phyloP scores from a whole-genome alignment of 768 basidiomycete species.

The Trametes gibbosa region DNA sequence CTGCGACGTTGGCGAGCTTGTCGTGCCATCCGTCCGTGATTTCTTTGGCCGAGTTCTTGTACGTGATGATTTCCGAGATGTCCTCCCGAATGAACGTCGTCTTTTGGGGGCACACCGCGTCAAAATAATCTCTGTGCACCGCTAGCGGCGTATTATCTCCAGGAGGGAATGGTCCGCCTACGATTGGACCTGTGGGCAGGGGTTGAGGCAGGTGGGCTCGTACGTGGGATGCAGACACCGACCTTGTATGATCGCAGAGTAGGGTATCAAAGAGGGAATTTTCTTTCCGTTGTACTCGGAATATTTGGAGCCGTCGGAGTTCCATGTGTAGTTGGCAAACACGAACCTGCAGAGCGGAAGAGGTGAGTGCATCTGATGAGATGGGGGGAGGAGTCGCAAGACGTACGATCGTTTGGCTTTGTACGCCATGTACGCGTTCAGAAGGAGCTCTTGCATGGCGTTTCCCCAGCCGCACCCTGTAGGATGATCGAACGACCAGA shows the following conservation, averaged over 20 bases:
- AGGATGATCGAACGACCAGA: neutral
- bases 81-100: conserved; percentile 31
- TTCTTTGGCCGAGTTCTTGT: conserved; percentile 30
- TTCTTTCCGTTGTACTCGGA: conserved; percentile 45
- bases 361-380: neutral
- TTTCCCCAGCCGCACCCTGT: conserved; percentile 41
- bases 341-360: conserved; percentile 36
- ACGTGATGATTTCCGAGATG: conserved; percentile 29
- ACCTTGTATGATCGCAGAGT: conserved; percentile 53
- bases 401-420: conserved; percentile 36
- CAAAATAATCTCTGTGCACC: conserved; percentile 37
- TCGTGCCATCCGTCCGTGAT: conserved; percentile 40
- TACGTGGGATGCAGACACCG: neutral
- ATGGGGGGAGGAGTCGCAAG: neutral
- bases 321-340: conserved; percentile 58
- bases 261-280: conserved; percentile 51
- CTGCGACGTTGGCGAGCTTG: conserved; percentile 33
- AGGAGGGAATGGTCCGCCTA: conserved; percentile 38
- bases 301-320: conserved; percentile 36
- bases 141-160: conserved; percentile 36
- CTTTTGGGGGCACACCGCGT: conserved; percentile 38
- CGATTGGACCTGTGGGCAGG: conserved; percentile 37
- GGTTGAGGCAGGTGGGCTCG: neutral
- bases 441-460: conserved; percentile 38
- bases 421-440: conserved; percentile 35